Evolutionary conservation across 2,329 filamentous ascomycete species (phyloP).

Genomic region (Colletotrichum coccodes): DNA sequence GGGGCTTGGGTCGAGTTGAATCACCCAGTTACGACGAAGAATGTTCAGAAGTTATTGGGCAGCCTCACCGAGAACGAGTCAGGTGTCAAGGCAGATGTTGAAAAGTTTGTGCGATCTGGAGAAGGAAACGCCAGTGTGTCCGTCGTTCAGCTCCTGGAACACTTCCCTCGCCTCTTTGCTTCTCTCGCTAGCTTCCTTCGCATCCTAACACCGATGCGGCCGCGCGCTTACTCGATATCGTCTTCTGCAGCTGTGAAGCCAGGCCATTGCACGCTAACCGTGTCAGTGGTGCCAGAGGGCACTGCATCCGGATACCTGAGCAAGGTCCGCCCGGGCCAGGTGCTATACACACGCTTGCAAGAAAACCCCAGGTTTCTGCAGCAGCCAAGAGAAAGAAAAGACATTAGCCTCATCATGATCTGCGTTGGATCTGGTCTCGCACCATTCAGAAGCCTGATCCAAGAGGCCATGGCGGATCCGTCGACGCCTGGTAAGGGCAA

Average conservation of each 20-base stretch:
- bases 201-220: background rate
- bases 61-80: background rate
- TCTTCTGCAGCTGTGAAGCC: background rate
- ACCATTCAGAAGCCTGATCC: background rate
- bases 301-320: background rate
- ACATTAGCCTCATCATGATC: background rate
- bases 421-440: background rate
- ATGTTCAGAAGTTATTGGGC: background rate
- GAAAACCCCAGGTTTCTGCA: background rate
- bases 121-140: background rate
- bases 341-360: background rate
- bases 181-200: background rate
- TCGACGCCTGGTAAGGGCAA: background rate
- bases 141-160: background rate
- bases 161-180: background rate
- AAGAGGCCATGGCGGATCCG: background rate
- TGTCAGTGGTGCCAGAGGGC: background rate
- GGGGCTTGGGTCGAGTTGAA: background rate
- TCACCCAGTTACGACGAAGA: background rate
- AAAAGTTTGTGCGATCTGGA: too few species aligned
- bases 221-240: background rate
- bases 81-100: too few species aligned
- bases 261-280: background rate
- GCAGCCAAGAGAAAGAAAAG: background rate
- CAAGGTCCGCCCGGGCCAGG: background rate